Percentiles rank a stretch among this genome's conserved stretches.
These are phyloP conservation scores for Huiozyma naganishii DNA, from an alignment of 805 yeast species.

Conservation along the genomic window DNA sequence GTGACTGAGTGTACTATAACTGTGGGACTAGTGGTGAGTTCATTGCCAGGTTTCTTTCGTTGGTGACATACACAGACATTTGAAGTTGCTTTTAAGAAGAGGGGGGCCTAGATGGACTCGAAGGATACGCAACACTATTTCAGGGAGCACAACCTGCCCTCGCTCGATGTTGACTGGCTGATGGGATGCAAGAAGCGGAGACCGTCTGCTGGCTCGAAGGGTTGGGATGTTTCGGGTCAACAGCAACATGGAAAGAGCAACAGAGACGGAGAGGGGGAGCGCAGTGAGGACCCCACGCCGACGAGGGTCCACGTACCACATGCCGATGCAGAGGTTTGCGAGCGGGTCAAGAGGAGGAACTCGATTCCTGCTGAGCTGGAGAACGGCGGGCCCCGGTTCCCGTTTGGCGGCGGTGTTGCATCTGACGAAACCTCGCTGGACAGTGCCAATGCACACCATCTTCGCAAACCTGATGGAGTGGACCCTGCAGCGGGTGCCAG, in stretches of 20 bases:
- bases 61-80: too few species aligned
- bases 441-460: neutral
- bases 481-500: conserved; percentile 6
- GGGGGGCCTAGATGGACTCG: conserved; percentile 5
- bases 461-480: too few species aligned
- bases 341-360: conserved; percentile 2
- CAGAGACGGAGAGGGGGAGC: neutral
- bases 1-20: too few species aligned
- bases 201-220: neutral
- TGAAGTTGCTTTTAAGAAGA: neutral
- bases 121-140: conserved; percentile 12
- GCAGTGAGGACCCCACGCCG: neutral
- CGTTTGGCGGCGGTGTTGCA: neutral
- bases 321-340: neutral
- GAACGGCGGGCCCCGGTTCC: neutral
- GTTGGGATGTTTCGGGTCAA: too few species aligned
- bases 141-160: conserved; percentile 15
- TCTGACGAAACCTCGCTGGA: neutral
- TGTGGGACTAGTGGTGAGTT: too few species aligned
- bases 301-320: neutral
- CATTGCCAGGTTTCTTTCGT: too few species aligned
- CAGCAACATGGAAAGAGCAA: too few species aligned
- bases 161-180: conserved; percentile 24
- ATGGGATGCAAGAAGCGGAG: conserved; percentile 10
- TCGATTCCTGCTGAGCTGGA: neutral